Evolutionary conservation across 768 basidiomycete species (phyloP).

Genomic region (Naganishia onofrii): DNA sequence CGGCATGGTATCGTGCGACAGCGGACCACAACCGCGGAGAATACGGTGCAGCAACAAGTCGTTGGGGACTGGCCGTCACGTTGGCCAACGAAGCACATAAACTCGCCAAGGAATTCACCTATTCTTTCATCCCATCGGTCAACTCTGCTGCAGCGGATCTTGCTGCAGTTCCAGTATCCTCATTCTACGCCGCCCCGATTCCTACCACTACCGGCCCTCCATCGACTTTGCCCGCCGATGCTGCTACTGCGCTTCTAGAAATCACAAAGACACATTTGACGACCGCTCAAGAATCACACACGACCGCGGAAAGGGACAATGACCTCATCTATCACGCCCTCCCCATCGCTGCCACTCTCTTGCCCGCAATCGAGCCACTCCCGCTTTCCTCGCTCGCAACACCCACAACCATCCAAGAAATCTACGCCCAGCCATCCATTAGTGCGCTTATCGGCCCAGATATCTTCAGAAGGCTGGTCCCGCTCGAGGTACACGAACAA

Average conservation of each 20-base stretch:
- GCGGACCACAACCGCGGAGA: conserved; percentile 73
- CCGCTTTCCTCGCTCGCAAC: conserved; percentile 62
- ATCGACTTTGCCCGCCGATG: conserved; percentile 75
- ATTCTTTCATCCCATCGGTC: conserved; percentile 57
- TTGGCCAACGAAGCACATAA: conserved; percentile 79
- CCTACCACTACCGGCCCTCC: not conserved
- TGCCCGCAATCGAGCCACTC: conserved; percentile 78
- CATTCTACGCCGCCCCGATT: not conserved
- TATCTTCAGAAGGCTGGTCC: conserved; percentile 80
- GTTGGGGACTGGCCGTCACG: conserved; percentile 71
- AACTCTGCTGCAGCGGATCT: conserved; percentile 59
- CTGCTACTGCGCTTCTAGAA: conserved; percentile 72
- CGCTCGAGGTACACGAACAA: conserved; percentile 90
- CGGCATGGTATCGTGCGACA: conserved; percentile 80
- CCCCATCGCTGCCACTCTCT: conserved; percentile 70
- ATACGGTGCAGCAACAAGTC: conserved; percentile 80
- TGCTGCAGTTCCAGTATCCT: not conserved
- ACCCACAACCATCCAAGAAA: conserved; percentile 83
- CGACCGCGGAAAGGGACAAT: conserved; percentile 80
- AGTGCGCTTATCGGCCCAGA: conserved; percentile 92
- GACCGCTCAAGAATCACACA: conserved; percentile 70
- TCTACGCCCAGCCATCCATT: conserved; percentile 84
- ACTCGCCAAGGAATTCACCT: conserved; percentile 65
- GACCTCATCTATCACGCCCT: conserved; percentile 96
- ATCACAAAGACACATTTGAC: conserved; percentile 79